A percentile compares a stretch with the other conserved stretches of the same genome.
These are phyloP conservation scores for Globisporangium nodosum DNA, from an alignment of 352 stramenopile genomes.

Conservation along the genomic window DNA sequence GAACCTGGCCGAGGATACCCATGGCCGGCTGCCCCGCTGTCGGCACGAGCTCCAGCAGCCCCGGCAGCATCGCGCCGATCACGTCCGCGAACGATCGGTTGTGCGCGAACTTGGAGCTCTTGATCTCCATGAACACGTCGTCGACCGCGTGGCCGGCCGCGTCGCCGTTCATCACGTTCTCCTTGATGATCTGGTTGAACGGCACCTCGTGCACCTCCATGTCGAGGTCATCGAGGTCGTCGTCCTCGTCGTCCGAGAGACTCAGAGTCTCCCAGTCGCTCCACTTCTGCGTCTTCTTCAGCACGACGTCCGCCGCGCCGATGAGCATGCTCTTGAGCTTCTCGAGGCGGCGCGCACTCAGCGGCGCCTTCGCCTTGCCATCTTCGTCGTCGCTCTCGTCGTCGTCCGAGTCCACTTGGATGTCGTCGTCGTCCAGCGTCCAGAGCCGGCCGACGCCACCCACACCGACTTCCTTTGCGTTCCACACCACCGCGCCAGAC, in stretches of 20 bases:
- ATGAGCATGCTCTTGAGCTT: constrained; percentile 74
- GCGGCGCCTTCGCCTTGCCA: constrained; percentile 21
- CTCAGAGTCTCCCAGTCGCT: constrained; percentile 78
- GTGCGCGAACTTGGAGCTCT: constrained; percentile 92
- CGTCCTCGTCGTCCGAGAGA: constrained; percentile 72
- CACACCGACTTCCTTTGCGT: constrained; percentile 57
- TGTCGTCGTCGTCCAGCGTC: constrained; percentile 82
- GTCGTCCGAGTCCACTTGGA: constrained; percentile 63
- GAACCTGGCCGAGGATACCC: constrained; percentile 73
- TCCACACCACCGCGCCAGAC: constrained; percentile 37
- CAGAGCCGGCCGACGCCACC: constrained; percentile 70
- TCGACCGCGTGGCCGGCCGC: constrained; percentile 74
- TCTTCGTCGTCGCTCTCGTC: constrained; percentile 33
- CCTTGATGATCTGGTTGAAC: constrained; percentile 75
- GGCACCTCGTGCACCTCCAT: constrained; percentile 35
- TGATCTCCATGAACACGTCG: constrained; percentile 92
- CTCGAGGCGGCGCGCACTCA: constrained; percentile 27
- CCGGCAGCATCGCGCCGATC: constrained; percentile 67
- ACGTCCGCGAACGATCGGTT: constrained; percentile 83
- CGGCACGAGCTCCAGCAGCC: constrained; percentile 60
- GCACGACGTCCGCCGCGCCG: constrained; percentile 54
- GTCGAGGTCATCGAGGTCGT: constrained; percentile 50
- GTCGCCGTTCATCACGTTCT: constrained; percentile 78
- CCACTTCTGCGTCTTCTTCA: constrained; percentile 51
- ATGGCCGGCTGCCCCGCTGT: constrained; percentile 44